Conservation (phyloP, 192 early-diverging fungal species). For the Gaertneriomyces semiglobifer region DNA sequence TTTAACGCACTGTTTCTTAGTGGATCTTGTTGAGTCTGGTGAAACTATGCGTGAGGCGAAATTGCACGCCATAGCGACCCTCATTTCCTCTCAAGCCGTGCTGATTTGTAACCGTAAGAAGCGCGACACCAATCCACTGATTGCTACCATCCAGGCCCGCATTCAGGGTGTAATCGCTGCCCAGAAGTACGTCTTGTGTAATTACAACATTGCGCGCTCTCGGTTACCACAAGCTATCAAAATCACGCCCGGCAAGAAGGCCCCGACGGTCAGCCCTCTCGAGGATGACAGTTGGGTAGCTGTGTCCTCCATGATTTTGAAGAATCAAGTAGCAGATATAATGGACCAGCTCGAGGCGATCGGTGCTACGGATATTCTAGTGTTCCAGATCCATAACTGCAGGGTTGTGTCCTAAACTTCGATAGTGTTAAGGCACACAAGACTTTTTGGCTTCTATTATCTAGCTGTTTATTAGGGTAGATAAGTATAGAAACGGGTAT, state of each 20-base stretch:
- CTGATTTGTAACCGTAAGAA: conserved; percentile 74
- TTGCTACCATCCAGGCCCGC: conserved; percentile 73
- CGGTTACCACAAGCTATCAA: conserved; percentile 59
- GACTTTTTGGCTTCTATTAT: too few relatives aligned
- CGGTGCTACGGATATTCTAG: conserved; percentile 88
- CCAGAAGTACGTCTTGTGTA: conserved; percentile 80
- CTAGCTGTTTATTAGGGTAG: too few relatives aligned
- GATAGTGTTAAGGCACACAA: neutral
- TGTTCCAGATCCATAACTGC: conserved; percentile 49
- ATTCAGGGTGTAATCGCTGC: conserved; percentile 91
- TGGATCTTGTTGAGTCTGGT: conserved; percentile 80
- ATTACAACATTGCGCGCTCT: conserved; percentile 80
- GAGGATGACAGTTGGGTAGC: conserved; percentile 87
- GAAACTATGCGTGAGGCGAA: conserved; percentile 99
- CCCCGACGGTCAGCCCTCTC: conserved; percentile 80
- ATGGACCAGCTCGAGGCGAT: conserved; percentile 87
- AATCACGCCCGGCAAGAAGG: conserved; percentile 91
- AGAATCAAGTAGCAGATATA: conserved; percentile 69
- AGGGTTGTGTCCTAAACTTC: conserved; percentile 15
- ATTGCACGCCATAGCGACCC: conserved; percentile 81
- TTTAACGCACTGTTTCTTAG: conserved; percentile 2
- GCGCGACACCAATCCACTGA: conserved; percentile 71
- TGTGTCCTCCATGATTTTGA: conserved; percentile 85
- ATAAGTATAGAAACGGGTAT: neutral
- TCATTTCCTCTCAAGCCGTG: conserved; percentile 83